phyloP scores from a whole-genome alignment of 352 stramenopile species.

The Globisporangium mamillatum region DNA sequence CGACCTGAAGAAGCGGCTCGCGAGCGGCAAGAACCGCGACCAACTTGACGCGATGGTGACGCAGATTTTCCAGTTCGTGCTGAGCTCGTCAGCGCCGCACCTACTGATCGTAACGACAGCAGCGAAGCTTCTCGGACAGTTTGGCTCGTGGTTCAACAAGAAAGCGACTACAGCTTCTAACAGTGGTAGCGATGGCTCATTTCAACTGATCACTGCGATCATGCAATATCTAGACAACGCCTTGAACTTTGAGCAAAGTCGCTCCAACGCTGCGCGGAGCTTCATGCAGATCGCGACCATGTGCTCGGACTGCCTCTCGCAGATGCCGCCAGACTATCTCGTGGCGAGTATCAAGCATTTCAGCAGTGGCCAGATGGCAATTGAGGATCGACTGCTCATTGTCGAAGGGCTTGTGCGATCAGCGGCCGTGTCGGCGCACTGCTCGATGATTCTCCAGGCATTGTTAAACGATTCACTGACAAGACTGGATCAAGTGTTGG shows the following conservation, averaged over 20 bases:
- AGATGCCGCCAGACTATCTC: constrained; percentile 46
- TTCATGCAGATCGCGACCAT: constrained; percentile 70
- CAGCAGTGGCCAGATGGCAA: constrained; percentile 28
- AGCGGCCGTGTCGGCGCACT: constrained; percentile 43
- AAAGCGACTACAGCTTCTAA: constrained; percentile 21
- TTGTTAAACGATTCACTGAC: constrained; percentile 46
- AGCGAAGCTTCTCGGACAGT: constrained; percentile 55
- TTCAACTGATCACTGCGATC: constrained; percentile 41
- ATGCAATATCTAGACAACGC: constrained; percentile 58
- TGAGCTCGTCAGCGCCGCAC: constrained; percentile 31
- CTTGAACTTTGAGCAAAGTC: constrained; percentile 31
- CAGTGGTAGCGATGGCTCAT: constrained; percentile 18
- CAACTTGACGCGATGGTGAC: constrained; percentile 41
- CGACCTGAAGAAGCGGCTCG: constrained; percentile 54
- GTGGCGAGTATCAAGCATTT: constrained; percentile 49
- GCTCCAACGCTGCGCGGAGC: constrained; percentile 52
- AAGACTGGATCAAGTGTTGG: constrained; percentile 47
- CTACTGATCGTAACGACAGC: constrained; percentile 41
- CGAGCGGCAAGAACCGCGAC: constrained; percentile 16
- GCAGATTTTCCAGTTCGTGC: constrained; percentile 42
- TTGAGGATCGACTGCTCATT: constrained; percentile 56
- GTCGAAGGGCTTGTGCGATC: constrained; percentile 64
- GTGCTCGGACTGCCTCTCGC: constrained; percentile 39
- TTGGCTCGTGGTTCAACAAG: constrained; percentile 53
- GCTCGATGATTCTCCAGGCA: constrained; percentile 45